Percentiles rank a stretch among this genome's conserved stretches.
Conservation (phyloP, 1,139 yeast genomes). For the Komagataea norvegica region DNA sequence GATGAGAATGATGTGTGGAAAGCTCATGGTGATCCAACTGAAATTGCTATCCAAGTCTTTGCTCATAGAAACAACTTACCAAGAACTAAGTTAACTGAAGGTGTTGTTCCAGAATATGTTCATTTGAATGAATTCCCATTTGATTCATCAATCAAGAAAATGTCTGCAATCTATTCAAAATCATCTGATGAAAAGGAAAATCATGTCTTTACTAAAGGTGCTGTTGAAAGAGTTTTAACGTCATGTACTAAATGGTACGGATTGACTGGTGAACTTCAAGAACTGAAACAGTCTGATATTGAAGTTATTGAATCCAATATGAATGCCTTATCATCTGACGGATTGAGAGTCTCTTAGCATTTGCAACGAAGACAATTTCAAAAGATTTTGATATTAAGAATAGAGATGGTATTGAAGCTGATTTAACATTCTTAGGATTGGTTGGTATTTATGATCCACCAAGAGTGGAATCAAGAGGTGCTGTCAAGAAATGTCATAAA, state of each 20-base stretch:
- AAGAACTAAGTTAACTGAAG: slow-evolving; percentile 41
- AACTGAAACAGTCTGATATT: slow-evolving; percentile 41
- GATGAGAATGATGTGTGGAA: slow-evolving; percentile 47
- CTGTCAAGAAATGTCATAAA: slow-evolving; percentile 35
- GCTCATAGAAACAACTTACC: slow-evolving; percentile 46
- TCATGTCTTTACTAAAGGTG: slow-evolving; percentile 65
- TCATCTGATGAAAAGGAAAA: slow-evolving; percentile 30
- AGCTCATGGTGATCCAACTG: slow-evolving; percentile 84
- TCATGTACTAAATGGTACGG: slow-evolving; percentile 53
- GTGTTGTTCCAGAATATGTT: slow-evolving; percentile 29
- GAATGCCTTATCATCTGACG: slow-evolving; percentile 38
- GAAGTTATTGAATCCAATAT: slow-evolving; percentile 49
- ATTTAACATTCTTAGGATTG: slow-evolving; percentile 35
- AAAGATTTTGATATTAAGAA: slow-evolving; percentile 10
- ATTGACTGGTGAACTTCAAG: slow-evolving; percentile 32
- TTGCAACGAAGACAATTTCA: slow-evolving; percentile 31
- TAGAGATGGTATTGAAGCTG: slow-evolving; percentile 10
- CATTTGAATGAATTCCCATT: slow-evolving; percentile 71
- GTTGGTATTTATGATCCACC: slow-evolving; percentile 52
- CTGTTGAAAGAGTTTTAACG: slow-evolving; percentile 65
- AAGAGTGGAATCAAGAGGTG: slow-evolving; percentile 39
- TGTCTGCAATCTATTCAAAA: slow-evolving; percentile 56
- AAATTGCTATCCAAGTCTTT: slow-evolving; percentile 76
- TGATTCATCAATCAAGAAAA: slow-evolving; percentile 71
- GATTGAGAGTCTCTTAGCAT: slow-evolving; percentile 39